A percentile compares a stretch with the other conserved stretches of the same genome.
Conservation (phyloP, 306 rosid genomes). For the Malus fusca region DNA sequence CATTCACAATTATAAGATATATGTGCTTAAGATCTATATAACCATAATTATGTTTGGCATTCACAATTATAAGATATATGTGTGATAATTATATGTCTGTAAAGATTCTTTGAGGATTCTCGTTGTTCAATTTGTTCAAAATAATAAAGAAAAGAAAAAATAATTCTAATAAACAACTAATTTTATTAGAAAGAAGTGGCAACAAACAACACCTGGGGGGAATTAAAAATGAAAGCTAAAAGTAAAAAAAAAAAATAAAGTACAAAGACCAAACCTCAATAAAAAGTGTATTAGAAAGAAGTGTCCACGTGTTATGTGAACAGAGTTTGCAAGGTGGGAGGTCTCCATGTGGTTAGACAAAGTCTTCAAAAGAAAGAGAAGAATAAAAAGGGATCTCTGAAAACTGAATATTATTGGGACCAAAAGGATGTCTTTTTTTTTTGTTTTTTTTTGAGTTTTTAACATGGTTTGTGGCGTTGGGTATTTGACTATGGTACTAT, state of each 20-base stretch:
- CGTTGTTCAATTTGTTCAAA: neutral
- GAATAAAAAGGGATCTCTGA: neutral
- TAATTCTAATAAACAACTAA: neutral
- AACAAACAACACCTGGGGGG: constrained; percentile 1
- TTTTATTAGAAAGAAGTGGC: neutral
- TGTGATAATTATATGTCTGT: too few relatives aligned
- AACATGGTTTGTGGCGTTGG: neutral
- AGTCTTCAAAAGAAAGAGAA: neutral
- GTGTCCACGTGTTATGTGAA: neutral
- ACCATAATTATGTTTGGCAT: neutral
- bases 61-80: too few relatives aligned
- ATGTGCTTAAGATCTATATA: too few relatives aligned
- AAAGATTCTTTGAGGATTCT: neutral
- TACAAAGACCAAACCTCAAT: neutral
- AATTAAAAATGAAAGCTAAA: neutral
- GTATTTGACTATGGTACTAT: neutral
- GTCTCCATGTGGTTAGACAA: neutral
- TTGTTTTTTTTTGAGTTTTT: neutral
- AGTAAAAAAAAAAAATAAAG: neutral
- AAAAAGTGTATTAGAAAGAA: neutral
- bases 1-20: neutral
- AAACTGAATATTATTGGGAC: neutral
- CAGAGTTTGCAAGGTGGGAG: neutral
- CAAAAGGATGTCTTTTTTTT: neutral
- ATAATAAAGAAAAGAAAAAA: neutral